Evolutionary conservation across 768 basidiomycete species (phyloP).

Genomic region (Collybia nuda): DNA sequence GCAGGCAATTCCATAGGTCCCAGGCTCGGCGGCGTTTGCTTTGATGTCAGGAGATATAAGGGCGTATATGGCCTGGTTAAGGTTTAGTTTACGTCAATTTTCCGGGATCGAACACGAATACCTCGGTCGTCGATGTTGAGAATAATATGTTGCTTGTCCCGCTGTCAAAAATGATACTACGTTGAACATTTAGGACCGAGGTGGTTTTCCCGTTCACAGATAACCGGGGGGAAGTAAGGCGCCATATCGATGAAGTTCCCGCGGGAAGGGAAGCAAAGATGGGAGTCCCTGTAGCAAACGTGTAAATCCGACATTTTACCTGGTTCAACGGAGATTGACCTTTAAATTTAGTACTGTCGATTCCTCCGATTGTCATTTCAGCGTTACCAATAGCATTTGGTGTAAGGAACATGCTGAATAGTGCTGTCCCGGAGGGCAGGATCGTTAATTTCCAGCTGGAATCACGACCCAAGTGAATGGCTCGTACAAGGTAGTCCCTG

Average conservation of each 20-base stretch:
- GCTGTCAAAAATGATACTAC: slow-evolving; percentile 55
- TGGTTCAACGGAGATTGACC: slow-evolving; percentile 23
- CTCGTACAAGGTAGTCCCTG: slow-evolving; percentile 50
- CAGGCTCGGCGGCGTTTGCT: slow-evolving; percentile 48
- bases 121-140: slow-evolving; percentile 46
- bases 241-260: slow-evolving; percentile 39
- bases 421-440: slow-evolving; percentile 23
- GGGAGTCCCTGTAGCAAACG: slow-evolving; percentile 32
- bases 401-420: slow-evolving; percentile 53
- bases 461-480: not conserved
- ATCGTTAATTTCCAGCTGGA: not conserved
- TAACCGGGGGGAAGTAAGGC: slow-evolving; percentile 41
- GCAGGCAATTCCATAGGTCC: slow-evolving; percentile 58
- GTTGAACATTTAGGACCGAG: slow-evolving; percentile 33
- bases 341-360: slow-evolving; percentile 50
- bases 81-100: slow-evolving; percentile 6
- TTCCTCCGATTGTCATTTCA: slow-evolving; percentile 54
- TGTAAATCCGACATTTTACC: slow-evolving; percentile 7
- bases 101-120: slow-evolving; percentile 15
- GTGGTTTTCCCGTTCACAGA: slow-evolving; percentile 55
- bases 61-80: slow-evolving; percentile 49
- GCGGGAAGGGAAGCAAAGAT: slow-evolving; percentile 40
- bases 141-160: slow-evolving; percentile 59
- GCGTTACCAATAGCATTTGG: slow-evolving; percentile 46
- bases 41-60: slow-evolving; percentile 58